These are phyloP conservation scores for Termitomyces sp. DNA, from an alignment of 768 basidiomycete species.

Conservation along the genomic window DNA sequence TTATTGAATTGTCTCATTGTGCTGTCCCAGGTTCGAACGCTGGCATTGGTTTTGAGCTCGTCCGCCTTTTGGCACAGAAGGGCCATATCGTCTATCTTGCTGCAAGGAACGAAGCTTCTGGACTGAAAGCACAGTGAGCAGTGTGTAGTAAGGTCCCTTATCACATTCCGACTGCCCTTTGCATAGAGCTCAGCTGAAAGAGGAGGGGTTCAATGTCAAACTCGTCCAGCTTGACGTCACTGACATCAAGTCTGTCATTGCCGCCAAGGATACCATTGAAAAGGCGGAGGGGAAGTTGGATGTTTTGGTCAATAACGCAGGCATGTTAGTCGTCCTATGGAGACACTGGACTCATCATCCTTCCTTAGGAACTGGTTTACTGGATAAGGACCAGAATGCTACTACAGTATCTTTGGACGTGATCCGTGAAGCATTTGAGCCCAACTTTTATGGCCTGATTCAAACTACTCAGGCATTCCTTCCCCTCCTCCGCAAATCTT, in stretches of 20 bases:
- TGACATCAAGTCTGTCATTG: slow-evolving; percentile 24
- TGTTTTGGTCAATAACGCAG: slow-evolving; percentile 43
- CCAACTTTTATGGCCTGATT: slow-evolving; percentile 39
- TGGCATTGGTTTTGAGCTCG: slow-evolving; percentile 42
- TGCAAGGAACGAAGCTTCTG: slow-evolving; percentile 32
- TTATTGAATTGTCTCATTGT: not conserved
- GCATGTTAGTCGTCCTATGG: slow-evolving; percentile 11
- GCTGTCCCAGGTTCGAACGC: slow-evolving; percentile 31
- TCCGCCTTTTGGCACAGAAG: slow-evolving; percentile 35
- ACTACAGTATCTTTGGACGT: slow-evolving; percentile 25
- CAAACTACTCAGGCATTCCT: slow-evolving; percentile 36
- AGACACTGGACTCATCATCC: not conserved
- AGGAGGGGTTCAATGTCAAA: slow-evolving; percentile 19
- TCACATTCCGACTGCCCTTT: not conserved
- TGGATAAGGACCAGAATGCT: slow-evolving; percentile 29
- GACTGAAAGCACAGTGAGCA: slow-evolving; percentile 35
- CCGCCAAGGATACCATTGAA: slow-evolving; percentile 30
- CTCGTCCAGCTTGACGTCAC: slow-evolving; percentile 36
- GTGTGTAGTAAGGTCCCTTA: not conserved
- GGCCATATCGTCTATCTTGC: slow-evolving; percentile 40
- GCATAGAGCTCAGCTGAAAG: slow-evolving; percentile 15
- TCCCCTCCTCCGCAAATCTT: slow-evolving; percentile 31
- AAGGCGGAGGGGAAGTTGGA: slow-evolving; percentile 35
- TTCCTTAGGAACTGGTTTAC: slow-evolving; percentile 19
- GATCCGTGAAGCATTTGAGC: slow-evolving; percentile 31